Base-by-base conservation (phyloP, 495 filamentous ascomycete genomes). In the Oidiodendron maius region DNA sequence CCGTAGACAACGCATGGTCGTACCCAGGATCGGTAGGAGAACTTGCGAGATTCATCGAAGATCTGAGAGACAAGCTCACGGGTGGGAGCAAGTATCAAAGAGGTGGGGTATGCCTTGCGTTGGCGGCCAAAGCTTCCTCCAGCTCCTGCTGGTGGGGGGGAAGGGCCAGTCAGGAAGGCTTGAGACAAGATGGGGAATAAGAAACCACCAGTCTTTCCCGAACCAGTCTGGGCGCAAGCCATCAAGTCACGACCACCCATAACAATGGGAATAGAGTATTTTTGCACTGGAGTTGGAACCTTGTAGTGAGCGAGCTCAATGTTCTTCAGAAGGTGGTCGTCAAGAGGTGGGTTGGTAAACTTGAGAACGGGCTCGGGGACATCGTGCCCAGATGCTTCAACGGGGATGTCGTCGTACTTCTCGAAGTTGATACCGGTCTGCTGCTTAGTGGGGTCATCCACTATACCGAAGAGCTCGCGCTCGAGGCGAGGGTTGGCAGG, bases 181-280 rank as follows among this genome's bases (percentile, higher is more conserved):
- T 97, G 93, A 13, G 93, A 96, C 35, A 98, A 76, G 56, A 98
- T 98, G 35, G 93, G 93, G 77, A 98, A 96, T 28, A 98, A 71
- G 80, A 98, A 98, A 72, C 94, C 93, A 71, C 94, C 93, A 58
- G 93, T 98, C 80, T 98, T 98, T 72, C 93, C 93, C 57, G 91
- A 98, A 65, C 93, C 93, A 56, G 93, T 98, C 71, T 98, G 93
- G 53, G 93, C 93, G 72, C 93, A 97, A 65, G 93, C 94, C 93
- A 98, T 96, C 57, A 98, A 71, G 69, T 98, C 93, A 67, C 93
- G 87, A 48, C 93, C 93, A 57, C 78, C 80, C 85, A 95, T 95
- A 53, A 97, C 91, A 62, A 96, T 95, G 44, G 91, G 91, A 49
- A 97, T 93, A 13, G 91, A 96, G 71, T 96, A 96, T 66, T 96